Base-by-base conservation (phyloP, 371 early-diverging fungal species). In the Mortierella sp. region DNA sequence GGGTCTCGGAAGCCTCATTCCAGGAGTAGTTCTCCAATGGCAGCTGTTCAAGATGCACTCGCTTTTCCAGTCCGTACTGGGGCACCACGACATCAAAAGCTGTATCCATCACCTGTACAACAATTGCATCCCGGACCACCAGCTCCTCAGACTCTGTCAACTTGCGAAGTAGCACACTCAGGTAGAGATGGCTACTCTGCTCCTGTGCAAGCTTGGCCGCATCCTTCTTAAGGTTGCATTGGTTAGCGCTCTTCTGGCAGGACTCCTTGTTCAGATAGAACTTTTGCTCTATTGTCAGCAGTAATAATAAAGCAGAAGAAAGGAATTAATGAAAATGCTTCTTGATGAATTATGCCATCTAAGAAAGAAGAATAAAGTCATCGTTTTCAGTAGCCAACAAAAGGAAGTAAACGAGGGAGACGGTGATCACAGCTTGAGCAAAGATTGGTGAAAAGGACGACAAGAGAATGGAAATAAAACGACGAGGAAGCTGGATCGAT, bases 171-270 rank as follows among this genome's bases (percentile, higher is more conserved):
- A 91, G 91, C 34, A 84, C 87, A 48, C 86, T 84, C 27, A 96
- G 82, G 64, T 90, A 96, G 0, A 96, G 81, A 32, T 89, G 84
- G 47, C 83, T 85, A 47, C 90, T 90, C 41, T 90, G 89, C 49
- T 96, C 95, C 79, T 95, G 92, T 0, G 96, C 96, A 56, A 87
- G 87, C 70, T 92, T 91, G 44, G 94, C 86, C 0, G 86, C 84
- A 34, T 91, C 89, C 76, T 96, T 97, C 46, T 87, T 84, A 28
- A 85, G 79, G 56, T 96, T 95, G 83, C 96, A 96, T 3, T 88
- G 90, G 31, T 83, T 78, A 0, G 96, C 93, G 39, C 87, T 85
- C 27, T 78, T 75, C 14, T 82, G 76, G 47, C 86, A 72, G 17
- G 79, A 59, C 11, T 85, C 76, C 26, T 84, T 85, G 52, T 67